phyloP scores from a whole-genome alignment of 169 alveolate species.

The Plasmodium falciparum region DNA sequence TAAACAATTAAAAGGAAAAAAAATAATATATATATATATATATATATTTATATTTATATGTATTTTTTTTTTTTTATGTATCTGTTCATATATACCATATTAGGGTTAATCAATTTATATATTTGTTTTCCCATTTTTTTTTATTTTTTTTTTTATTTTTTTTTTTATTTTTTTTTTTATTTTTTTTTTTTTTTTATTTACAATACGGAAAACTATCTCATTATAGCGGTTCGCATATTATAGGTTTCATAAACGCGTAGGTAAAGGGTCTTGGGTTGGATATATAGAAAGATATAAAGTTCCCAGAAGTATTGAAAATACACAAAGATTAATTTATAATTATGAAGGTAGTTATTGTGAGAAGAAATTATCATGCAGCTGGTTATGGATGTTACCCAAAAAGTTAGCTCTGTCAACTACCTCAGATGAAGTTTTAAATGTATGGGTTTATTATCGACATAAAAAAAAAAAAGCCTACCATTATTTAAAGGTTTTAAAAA shows the following conservation, averaged over 20 bases:
- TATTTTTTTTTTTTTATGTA: neutral
- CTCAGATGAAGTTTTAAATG: constrained; percentile 86
- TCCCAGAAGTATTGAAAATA: constrained; percentile 87
- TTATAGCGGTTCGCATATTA: constrained; percentile 82
- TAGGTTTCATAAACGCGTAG: constrained; percentile 89
- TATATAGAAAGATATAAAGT: constrained; percentile 85
- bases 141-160: neutral
- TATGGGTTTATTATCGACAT: constrained; percentile 85
- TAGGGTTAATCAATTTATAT: neutral
- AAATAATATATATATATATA: neutral
- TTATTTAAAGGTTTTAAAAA: constrained; percentile 82
- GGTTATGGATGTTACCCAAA: constrained; percentile 86
- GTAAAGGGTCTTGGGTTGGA: constrained; percentile 87
- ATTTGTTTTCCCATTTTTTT: neutral
- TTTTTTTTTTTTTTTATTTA: no score
- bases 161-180: neutral
- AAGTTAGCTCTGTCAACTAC: constrained; percentile 87
- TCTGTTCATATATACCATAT: neutral
- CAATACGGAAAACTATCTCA: neutral
- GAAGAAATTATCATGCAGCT: constrained; percentile 82
- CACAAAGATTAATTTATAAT: constrained; percentile 83
- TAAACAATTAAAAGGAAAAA: constrained; percentile 4
- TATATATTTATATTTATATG: neutral
- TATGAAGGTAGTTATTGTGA: constrained; percentile 85
- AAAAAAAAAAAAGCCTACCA: constrained; percentile 85